Evolutionary conservation across 2,329 filamentous ascomycete genomes (phyloP), one percentile per base, ranked within the genome.

Genomic region (Coleophoma crateriformis): DNA sequence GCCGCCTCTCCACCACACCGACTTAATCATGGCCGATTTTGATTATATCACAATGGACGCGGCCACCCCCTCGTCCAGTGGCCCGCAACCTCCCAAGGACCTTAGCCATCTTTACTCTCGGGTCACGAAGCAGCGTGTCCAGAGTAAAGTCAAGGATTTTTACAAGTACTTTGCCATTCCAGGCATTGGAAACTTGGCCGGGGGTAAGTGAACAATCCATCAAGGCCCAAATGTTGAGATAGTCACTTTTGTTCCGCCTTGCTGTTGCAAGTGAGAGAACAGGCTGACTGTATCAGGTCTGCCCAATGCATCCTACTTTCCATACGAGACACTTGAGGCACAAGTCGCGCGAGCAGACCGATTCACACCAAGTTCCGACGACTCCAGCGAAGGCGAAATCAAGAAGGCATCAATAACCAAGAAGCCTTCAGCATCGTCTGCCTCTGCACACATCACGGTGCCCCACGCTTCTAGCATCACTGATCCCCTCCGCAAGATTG

Each of bases 241-340:
- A 2, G n/a, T 14, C 8, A 39, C n/a, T 39, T 15, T 39, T 15
- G 37, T 15, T 4, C 3, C 19, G 12, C 7, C 7, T 14, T n/a
- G 6, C 17, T 41, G 7, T 19, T 35, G 33, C 51, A 55, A 38
- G 15, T 13, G 7, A 7, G 35, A 38, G 15, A n/a, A 13, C 35
- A 3, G 11, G 12, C 15, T 14, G 12, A 38, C 13, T 8, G 49
- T 43, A 27, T 49, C 55, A 91, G 88, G 89, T 52, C 79, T 95
- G 19, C 91, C 91, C 14, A 85, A 94, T 67, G 75, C 85, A 37
- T 78, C 79, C 50, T 89, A 89, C 70, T 96, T 96, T 63, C 91
- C 91, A 8, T 96, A 87, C 68, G 90, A 96, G 61, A 94, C 90
- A 1, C 81, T 96, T 54, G 89, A 95, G 68, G 88, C 90, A 38